phyloP scores from a whole-genome alignment of 2,329 filamentous ascomycete genomes.

The Epichloe aotearoae region DNA sequence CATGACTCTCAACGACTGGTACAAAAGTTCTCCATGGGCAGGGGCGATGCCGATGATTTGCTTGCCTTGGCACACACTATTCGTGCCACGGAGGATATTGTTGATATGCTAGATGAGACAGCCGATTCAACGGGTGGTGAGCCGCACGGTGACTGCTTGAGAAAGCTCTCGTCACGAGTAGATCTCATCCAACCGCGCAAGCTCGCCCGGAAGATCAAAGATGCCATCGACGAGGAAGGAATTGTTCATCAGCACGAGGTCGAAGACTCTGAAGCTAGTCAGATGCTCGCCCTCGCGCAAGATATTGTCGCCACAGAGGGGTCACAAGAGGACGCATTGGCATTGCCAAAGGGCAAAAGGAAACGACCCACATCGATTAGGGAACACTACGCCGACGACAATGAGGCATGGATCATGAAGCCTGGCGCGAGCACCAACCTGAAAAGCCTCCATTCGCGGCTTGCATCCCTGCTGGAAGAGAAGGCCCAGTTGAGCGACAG shows the following conservation, averaged over 20 bases:
- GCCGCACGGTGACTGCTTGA: conserved; percentile 22
- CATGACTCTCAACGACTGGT: conserved; percentile 82
- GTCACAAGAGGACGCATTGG: conserved; percentile 38
- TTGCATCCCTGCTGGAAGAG: conserved; percentile 46
- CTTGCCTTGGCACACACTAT: conserved; percentile 74
- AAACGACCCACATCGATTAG: conserved; percentile 33
- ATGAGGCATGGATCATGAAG: conserved; percentile 52
- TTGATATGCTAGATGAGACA: conserved; percentile 27
- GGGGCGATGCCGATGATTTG: conserved; percentile 86
- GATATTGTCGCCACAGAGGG: conserved; percentile 56
- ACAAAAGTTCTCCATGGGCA: conserved; percentile 85
- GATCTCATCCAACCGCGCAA: conserved; percentile 51
- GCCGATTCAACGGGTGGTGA: conserved; percentile 5
- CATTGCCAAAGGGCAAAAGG: conserved; percentile 41
- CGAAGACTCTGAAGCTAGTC: conserved; percentile 57
- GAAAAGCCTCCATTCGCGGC: conserved; percentile 50
- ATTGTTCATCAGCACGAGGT: conserved; percentile 67
- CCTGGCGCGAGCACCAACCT: conserved; percentile 55
- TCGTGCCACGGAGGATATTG: conserved; percentile 55
- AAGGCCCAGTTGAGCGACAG: conserved; percentile 46
- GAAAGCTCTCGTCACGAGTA: conserved; percentile 41
- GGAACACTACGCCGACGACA: conserved; percentile 47
- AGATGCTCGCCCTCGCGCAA: conserved; percentile 61
- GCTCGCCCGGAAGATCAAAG: conserved; percentile 57
- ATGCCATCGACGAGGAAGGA: conserved; percentile 85